A percentile compares a stretch with the other conserved stretches of the same genome.
These are phyloP conservation scores for Didymella arachidicola DNA, from an alignment of 2,329 filamentous ascomycete genomes.

Conservation along the genomic window DNA sequence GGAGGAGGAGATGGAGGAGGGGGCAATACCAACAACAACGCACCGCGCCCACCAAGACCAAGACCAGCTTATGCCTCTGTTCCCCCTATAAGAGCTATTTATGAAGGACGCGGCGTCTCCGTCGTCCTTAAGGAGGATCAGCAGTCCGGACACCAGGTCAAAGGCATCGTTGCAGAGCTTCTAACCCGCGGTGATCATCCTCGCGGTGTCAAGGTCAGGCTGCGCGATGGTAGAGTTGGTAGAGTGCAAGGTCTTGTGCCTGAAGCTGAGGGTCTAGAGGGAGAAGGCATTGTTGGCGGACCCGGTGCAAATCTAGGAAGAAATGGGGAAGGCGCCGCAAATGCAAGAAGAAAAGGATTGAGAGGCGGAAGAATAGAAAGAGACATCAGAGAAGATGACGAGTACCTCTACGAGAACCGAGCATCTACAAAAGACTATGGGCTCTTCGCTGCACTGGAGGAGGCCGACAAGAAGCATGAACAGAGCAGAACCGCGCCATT, in stretches of 20 bases:
- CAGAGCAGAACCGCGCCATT: slow-evolving; percentile 38
- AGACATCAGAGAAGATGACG: slow-evolving; percentile 42
- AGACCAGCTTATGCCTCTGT: slow-evolving; percentile 29
- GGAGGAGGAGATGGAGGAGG: slow-evolving; percentile 17
- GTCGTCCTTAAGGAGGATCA: slow-evolving; percentile 81
- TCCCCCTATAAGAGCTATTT: slow-evolving; percentile 49
- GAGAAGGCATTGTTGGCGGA: slow-evolving; percentile 40
- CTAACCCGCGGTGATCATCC: slow-evolving; percentile 78
- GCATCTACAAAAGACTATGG: slow-evolving; percentile 18
- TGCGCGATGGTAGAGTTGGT: slow-evolving; percentile 75
- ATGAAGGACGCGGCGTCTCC: slow-evolving; percentile 70
- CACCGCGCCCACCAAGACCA: slow-evolving; percentile 15
- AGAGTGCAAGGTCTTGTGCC: slow-evolving; percentile 70
- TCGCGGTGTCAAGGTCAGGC: slow-evolving; percentile 78
- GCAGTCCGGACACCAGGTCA: slow-evolving; percentile 73
- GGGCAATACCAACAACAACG: slow-evolving; percentile 7
- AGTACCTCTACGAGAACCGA: slow-evolving; percentile 41
- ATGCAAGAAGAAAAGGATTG: slow-evolving; percentile 19
- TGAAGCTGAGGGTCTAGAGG: slow-evolving; percentile 30
- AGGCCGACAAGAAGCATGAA: slow-evolving; percentile 36
- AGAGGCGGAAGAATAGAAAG: slow-evolving; percentile 31
- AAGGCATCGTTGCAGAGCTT: slow-evolving; percentile 70
- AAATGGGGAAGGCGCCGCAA: slow-evolving; percentile 31
- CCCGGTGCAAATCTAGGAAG: slow-evolving; percentile 34
- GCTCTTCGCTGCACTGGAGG: slow-evolving; percentile 38